These are phyloP conservation scores for Panaeolus cyanescens DNA, from an alignment of 768 basidiomycete genomes.

Conservation along the genomic window DNA sequence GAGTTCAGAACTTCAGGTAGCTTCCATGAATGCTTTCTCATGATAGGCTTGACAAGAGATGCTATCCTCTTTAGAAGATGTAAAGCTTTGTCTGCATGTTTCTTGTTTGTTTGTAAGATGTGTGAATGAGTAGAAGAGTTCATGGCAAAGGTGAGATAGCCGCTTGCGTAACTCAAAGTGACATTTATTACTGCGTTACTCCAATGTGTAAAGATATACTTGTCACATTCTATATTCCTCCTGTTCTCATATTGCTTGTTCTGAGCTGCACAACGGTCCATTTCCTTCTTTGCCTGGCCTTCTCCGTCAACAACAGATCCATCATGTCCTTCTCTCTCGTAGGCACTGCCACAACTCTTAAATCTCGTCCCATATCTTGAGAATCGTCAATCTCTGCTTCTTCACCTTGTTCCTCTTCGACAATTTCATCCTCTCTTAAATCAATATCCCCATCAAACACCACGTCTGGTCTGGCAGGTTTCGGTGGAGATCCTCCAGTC, in stretches of 20 bases:
- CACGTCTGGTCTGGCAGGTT: slow-evolving; percentile 61
- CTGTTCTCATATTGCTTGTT: slow-evolving; percentile 36
- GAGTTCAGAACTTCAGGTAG: slow-evolving; percentile 75
- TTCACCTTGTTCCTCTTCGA: slow-evolving; percentile 78
- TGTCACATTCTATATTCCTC: neutral
- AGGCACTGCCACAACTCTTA: slow-evolving; percentile 49
- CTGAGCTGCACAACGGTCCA: slow-evolving; percentile 42
- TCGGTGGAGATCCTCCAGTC: slow-evolving; percentile 34
- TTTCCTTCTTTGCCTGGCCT: slow-evolving; percentile 35
- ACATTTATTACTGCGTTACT: neutral
- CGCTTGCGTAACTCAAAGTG: slow-evolving; percentile 15
- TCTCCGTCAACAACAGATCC: slow-evolving; percentile 26
- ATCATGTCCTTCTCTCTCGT: slow-evolving; percentile 28
- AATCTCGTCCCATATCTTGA: slow-evolving; percentile 51
- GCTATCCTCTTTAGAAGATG: slow-evolving; percentile 68
- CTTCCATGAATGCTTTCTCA: slow-evolving; percentile 83
- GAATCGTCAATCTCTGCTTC: slow-evolving; percentile 82
- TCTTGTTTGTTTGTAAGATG: slow-evolving; percentile 68
- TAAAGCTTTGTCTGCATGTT: slow-evolving; percentile 69
- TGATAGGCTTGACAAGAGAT: slow-evolving; percentile 89
- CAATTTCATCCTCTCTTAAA: slow-evolving; percentile 72
- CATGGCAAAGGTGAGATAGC: slow-evolving; percentile 16
- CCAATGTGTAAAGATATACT: too few species aligned
- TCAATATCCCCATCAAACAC: slow-evolving; percentile 72
- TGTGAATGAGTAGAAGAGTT: slow-evolving; percentile 60